phyloP scores from a whole-genome alignment of 2,329 filamentous ascomycete genomes.

The Colletotrichum viniferum region DNA sequence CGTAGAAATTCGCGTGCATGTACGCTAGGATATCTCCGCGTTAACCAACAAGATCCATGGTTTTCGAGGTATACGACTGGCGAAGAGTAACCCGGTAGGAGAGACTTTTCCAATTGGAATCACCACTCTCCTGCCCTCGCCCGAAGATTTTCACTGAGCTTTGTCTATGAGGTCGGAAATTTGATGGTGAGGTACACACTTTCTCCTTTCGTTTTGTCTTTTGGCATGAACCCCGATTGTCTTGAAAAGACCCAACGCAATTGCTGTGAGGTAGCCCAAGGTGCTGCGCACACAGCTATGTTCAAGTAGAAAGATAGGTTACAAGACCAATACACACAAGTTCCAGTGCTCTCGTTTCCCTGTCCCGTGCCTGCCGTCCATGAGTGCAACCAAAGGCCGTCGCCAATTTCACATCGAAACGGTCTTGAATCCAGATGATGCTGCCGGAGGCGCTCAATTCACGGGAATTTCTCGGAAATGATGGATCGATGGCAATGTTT shows the following conservation, averaged over 20 bases:
- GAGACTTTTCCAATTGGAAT: conserved; percentile 45
- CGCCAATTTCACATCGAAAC: neutral
- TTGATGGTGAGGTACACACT: conserved; percentile 84
- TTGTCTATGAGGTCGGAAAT: conserved; percentile 71
- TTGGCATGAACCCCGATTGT: neutral
- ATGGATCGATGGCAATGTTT: neutral
- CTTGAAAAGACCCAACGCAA: neutral
- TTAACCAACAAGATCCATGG: conserved; percentile 72
- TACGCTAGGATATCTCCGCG: conserved; percentile 89
- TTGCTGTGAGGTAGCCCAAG: neutral
- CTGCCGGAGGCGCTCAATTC: neutral
- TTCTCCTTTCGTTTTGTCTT: neutral
- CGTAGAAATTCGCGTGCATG: conserved; percentile 10
- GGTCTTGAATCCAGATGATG: neutral
- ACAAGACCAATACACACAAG: neutral
- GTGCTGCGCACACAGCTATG: neutral
- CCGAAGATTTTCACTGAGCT: conserved; percentile 79
- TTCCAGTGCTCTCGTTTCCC: neutral
- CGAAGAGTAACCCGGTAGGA: conserved; percentile 72
- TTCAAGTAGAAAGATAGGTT: neutral
- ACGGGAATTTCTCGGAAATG: neutral
- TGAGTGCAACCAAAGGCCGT: neutral
- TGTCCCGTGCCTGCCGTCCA: neutral
- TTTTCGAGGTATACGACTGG: conserved; percentile 93
- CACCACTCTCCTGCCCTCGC: conserved; percentile 65